Percentiles rank a stretch among this genome's conserved stretches.
phyloP scores from a whole-genome alignment of 345 rosid genomes.

The Salix viminalis region DNA sequence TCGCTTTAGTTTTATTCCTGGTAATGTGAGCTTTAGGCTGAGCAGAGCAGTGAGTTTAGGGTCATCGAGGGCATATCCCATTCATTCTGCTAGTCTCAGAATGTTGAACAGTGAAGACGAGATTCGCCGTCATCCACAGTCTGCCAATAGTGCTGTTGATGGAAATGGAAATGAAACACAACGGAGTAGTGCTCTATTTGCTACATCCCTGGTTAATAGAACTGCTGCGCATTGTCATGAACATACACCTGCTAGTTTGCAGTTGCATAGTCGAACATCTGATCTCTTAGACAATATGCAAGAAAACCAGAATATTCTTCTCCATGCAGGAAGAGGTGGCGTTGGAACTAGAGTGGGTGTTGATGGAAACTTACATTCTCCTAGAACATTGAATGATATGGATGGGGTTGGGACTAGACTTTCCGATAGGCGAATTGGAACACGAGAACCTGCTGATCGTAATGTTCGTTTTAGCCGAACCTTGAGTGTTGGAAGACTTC shows the following conservation, averaged over 20 bases:
- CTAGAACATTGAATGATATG: constrained; percentile 31
- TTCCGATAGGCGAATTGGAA: constrained; percentile 53
- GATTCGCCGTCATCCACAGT: constrained; percentile 24
- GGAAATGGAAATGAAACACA: constrained; percentile 37
- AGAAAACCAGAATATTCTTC: constrained; percentile 22
- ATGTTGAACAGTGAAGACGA: constrained; percentile 36
- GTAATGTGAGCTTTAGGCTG: constrained; percentile 71
- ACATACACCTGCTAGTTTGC: constrained; percentile 7
- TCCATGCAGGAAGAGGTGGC: constrained; percentile 29
- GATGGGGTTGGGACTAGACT: constrained; percentile 41
- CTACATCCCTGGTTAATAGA: constrained; percentile 19
- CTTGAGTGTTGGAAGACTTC: constrained; percentile 94
- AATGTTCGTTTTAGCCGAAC: constrained; percentile 90
- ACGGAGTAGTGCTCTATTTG: constrained; percentile 12
- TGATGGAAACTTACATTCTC: constrained; percentile 34
- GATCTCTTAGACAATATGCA: constrained; percentile 17
- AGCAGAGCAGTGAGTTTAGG: constrained; percentile 73
- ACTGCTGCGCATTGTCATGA: constrained; percentile 15
- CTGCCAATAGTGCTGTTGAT: constrained; percentile 28
- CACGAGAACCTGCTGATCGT: constrained; percentile 63
- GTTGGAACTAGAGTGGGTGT: constrained; percentile 28
- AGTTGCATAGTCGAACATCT: constrained; percentile 7
- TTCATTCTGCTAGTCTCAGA: constrained; percentile 36
- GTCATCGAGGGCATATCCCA: constrained; percentile 58
- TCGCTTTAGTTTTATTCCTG: constrained; percentile 83